Evolutionary conservation across 2,329 filamentous ascomycete genomes (phyloP), one percentile per base, ranked within the genome.

Genomic region (Colletotrichum trifolii): DNA sequence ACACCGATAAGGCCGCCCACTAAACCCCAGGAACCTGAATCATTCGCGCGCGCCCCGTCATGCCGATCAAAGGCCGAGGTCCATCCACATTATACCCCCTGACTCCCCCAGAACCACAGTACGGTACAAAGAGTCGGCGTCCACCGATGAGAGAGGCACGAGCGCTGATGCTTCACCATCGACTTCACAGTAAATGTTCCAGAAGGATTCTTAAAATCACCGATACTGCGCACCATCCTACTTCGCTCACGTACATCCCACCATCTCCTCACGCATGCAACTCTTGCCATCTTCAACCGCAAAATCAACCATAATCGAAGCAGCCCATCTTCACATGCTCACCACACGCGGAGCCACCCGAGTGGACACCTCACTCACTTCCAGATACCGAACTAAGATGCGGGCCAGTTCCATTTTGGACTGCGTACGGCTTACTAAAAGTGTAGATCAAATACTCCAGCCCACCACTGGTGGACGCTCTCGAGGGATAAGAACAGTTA

Each of bases 21-120:
- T 25, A 25, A 25, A 40, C 9, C 38, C 38, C 38, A 13, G 38
- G 38, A 40, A 40, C 38, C 13, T 40, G 38, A 40, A 40, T 40
- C 38, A 40, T 40, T 9, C 13, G 9, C 38, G 38, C 9, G 6
- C 13, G 54, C 60, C 40, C 46, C 47, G 47, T 42, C 9, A 59
- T 63, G 60, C 54, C 60, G 60, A 50, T 57, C 54, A 43, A 63
- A 63, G 48, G 54, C 60, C 54, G 60, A 63, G 54, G 60, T 58
- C 25, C 4, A 25, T 25, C 25, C 25, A 25, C 25, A 25, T 1
- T 25, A 25, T 25, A 1, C 25, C 25, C 25, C 25, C 25, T 25
- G 25, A 25, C 25, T 25, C 25, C 25, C 25, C 25, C 25, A 25
- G 25, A 25, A 25, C 25, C 25, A 25, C 25, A 25, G 25, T 5